Base-by-base conservation (phyloP, 345 rosid genomes). In the Citrus cavaleriei region DNA sequence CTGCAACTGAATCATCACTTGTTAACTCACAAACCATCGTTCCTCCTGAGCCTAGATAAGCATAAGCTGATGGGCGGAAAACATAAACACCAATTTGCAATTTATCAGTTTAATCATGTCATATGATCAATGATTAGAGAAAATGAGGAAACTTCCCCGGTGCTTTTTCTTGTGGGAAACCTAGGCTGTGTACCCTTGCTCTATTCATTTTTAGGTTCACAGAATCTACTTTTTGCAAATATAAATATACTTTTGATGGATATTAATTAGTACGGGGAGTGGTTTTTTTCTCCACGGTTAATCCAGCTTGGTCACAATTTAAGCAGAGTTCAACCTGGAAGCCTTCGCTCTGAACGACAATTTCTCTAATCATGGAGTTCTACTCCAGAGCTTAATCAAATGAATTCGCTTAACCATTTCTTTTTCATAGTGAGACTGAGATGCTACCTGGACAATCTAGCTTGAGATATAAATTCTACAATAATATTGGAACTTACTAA, bases 21-120 rank as follows among this genome's bases (percentile, higher is more conserved):
- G 63, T 77, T 63, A 83, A 80, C 51, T 7, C 84, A 79, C 89
- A 87, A 77, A 77, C 79, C 64, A 61, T 88, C 86, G 87, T 86
- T 81, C 85, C 87, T 65, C 89, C 78, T 64, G 87, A 81, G 72
- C 89, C 92, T 60, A 87, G 92, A 80, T 85, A 85, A 83, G 24
- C 19, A 61, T 13, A 46, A 46, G 16, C 51, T 46, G 51, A 65
- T 75, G 78, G 71, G 65, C 59, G 58, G 73, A 72, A 70, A 64
- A 55, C 12, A 73, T 54, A 46, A 62, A 78, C 32, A 19, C 28
- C 55, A 57, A 30, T 62, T 58, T 68, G 68, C 57, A 60, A 82
- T 38, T 63, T 42, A 64, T 81, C 81, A 34, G 51, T 74, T 60
- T 30, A 81, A 74, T 57, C 66, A 34, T 21, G n/a, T 46, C 59